Percentiles rank a stretch among this genome's conserved stretches.
phyloP scores from a whole-genome alignment of 116 monocot species.

The Dioscorea cayenensis region DNA sequence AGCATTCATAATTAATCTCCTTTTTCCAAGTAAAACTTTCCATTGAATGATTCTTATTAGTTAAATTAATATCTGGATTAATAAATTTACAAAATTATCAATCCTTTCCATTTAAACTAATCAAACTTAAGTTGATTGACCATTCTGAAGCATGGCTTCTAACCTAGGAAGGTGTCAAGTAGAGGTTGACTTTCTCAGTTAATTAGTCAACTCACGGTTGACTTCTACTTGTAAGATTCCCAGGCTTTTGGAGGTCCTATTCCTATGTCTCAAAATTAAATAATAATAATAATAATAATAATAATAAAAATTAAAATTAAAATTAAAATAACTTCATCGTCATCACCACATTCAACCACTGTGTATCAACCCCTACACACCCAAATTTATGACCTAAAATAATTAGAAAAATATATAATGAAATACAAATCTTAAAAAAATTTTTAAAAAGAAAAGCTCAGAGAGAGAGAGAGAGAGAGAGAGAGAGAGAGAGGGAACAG shows the following conservation, averaged over 20 bases:
- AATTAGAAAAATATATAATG: not conserved
- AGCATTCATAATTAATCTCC: too few relatives aligned
- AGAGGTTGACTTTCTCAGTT: not conserved
- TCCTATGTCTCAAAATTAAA: too few relatives aligned
- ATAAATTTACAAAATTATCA: too few relatives aligned
- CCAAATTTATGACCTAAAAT: not conserved
- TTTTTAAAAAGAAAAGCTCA: not conserved
- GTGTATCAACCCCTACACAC: not conserved
- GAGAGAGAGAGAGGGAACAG: not conserved
- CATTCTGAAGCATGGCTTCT: too few relatives aligned
- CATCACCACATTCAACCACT: not conserved
- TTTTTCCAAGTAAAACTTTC: too few relatives aligned
- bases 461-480: not conserved
- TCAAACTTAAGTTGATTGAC: too few relatives aligned
- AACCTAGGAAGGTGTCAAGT: too few relatives aligned
- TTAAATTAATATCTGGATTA: too few relatives aligned
- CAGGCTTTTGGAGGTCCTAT: conserved; percentile 18
- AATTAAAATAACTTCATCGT: not conserved
- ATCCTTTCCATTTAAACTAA: too few relatives aligned
- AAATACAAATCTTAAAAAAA: not conserved
- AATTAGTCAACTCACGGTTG: not conserved
- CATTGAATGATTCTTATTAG: too few relatives aligned
- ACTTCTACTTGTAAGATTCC: not conserved
- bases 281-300: not conserved
- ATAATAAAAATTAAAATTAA: not conserved